Evolutionary conservation across 768 basidiomycete genomes (phyloP).

Genomic region (Gloeophyllum trabeum): DNA sequence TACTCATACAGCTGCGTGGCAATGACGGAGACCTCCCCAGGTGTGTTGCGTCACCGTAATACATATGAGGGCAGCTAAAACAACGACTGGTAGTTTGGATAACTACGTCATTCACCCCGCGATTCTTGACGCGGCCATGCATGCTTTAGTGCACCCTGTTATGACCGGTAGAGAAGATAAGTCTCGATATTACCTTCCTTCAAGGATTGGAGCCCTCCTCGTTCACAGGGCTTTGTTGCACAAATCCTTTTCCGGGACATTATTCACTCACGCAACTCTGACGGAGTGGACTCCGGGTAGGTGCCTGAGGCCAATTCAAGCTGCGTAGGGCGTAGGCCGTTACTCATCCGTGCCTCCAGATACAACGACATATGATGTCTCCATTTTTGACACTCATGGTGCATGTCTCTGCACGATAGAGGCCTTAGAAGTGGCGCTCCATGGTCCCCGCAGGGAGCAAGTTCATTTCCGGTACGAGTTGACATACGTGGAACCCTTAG

Average conservation of each 20-base stretch:
- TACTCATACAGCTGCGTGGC: constrained; percentile 1
- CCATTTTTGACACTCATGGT: too few species aligned
- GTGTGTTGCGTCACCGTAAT: too few species aligned
- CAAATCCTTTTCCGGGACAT: not conserved
- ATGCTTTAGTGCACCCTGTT: constrained; percentile 17
- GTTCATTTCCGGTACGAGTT: too few species aligned
- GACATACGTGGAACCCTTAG: too few species aligned
- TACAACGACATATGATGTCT: too few species aligned
- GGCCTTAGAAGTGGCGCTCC: too few species aligned
- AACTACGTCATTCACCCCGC: constrained; percentile 23
- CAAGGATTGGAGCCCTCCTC: not conserved
- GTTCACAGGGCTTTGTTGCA: not conserved
- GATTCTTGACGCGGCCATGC: constrained; percentile 25
- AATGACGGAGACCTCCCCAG: not conserved
- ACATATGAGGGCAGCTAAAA: too few species aligned
- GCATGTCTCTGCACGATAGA: too few species aligned
- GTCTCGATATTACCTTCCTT: not conserved
- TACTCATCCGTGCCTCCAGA: too few species aligned
- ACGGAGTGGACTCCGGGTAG: not conserved
- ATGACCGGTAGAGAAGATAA: not conserved
- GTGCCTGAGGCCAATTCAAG: too few species aligned
- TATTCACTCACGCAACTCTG: not conserved
- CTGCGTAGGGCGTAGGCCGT: too few species aligned
- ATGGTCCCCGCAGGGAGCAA: too few species aligned
- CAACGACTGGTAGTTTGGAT: not conserved